phyloP scores from a whole-genome alignment of 169 alveolate genomes.

The Pseudocohnilembus persalinus region DNA sequence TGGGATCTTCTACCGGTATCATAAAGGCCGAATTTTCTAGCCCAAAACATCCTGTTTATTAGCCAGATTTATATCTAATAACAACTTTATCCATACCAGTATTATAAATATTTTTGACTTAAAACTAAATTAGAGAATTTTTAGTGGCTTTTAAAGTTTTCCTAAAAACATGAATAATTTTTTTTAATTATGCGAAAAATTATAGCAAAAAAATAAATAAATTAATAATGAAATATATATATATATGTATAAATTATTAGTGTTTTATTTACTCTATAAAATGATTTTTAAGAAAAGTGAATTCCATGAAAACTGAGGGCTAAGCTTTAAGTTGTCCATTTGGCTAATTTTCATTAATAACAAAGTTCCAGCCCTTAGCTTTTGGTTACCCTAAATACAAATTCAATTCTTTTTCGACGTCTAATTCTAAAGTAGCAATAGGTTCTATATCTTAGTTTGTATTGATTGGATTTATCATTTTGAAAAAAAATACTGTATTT shows the following conservation, averaged over 20 bases:
- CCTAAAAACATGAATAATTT: too few species aligned
- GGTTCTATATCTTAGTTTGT: not conserved
- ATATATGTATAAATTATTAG: too few species aligned
- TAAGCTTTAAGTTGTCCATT: too few species aligned
- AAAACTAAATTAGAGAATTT: too few species aligned
- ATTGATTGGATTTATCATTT: not conserved
- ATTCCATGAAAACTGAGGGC: too few species aligned
- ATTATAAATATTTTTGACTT: not conserved
- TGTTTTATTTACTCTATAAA: too few species aligned
- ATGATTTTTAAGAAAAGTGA: too few species aligned
- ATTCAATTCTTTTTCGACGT: not conserved
- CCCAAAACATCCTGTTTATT: not conserved
- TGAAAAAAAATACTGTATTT: not conserved
- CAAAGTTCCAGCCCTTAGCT: not conserved
- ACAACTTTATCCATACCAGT: not conserved
- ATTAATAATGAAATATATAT: too few species aligned
- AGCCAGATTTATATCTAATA: not conserved
- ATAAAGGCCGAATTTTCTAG: not conserved
- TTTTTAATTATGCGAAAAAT: too few species aligned
- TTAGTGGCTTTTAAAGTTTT: too few species aligned
- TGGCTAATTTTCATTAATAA: too few species aligned
- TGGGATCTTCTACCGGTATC: not conserved
- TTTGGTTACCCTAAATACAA: not conserved
- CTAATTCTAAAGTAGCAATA: not conserved
- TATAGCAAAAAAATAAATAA: too few species aligned